A percentile compares a stretch with the other conserved stretches of the same genome.
Evolutionary conservation across 345 rosid species (phyloP).

Genomic region (Fremontodendron californicum): DNA sequence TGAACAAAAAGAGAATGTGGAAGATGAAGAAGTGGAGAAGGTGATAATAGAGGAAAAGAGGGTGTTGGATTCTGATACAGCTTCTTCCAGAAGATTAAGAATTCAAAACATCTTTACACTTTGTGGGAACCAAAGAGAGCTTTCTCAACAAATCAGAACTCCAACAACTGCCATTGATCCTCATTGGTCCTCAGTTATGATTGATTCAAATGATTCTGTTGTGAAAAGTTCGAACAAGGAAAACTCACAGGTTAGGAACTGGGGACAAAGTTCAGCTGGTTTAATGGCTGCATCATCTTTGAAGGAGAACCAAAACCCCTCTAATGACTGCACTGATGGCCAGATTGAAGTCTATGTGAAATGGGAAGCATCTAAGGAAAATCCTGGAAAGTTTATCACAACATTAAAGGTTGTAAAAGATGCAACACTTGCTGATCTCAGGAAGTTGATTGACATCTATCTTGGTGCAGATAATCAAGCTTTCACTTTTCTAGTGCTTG

Average conservation of each 20-base stretch:
- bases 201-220: constrained; percentile 7
- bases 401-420: constrained; percentile 50
- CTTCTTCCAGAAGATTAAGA: constrained; percentile 53
- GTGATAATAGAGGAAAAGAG: constrained; percentile 73
- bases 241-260: constrained; percentile 6
- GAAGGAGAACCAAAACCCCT: constrained; percentile 57
- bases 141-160: constrained; percentile 54
- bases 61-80: constrained; percentile 34
- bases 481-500: constrained; percentile 53
- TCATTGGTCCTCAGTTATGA: constrained; percentile 1
- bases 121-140: constrained; percentile 94
- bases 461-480: constrained; percentile 53
- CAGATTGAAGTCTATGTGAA: constrained; percentile 54
- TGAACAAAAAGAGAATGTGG: constrained; percentile 11
- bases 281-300: constrained; percentile 24
- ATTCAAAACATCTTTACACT: constrained; percentile 89
- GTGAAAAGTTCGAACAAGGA: constrained; percentile 17
- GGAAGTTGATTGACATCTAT: constrained; percentile 70
- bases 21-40: constrained; percentile 78
- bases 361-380: constrained; percentile 60
- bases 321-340: constrained; percentile 21
- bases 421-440: constrained; percentile 59
- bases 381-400: constrained; percentile 51
- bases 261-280: no score
- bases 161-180: constrained; percentile 28